phyloP scores from a whole-genome alignment of 176 grass and related monocot genomes.

The Pontederia crassipes region DNA sequence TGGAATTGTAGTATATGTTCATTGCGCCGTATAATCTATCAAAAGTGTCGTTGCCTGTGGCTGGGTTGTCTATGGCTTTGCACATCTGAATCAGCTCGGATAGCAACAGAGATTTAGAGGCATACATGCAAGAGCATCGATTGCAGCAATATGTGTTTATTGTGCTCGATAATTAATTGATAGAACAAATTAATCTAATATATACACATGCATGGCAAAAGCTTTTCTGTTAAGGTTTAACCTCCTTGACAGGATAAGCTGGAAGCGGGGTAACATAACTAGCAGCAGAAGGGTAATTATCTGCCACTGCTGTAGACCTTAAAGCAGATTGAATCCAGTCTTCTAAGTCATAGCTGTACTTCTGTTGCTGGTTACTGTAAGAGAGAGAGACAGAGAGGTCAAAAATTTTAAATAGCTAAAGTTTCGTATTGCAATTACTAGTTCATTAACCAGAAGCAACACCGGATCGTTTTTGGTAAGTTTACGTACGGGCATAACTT shows the following conservation, averaged over 20 bases:
- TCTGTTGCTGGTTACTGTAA: too few species aligned
- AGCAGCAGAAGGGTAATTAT: constrained; percentile 42
- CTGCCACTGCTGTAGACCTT: constrained; percentile 32
- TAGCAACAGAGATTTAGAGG: too few species aligned
- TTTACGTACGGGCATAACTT: constrained; percentile 26
- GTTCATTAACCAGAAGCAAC: not conserved
- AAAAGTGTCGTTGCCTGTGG: constrained; percentile 18
- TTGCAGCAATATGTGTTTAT: not conserved
- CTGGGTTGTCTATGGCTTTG: constrained; percentile 37
- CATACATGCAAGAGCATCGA: too few species aligned
- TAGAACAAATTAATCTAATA: too few species aligned
- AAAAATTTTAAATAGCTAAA: not conserved
- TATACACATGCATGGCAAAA: too few species aligned
- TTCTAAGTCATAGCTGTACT: not conserved
- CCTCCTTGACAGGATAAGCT: constrained; percentile 35
- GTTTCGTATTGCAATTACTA: not conserved
- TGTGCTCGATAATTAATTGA: not conserved
- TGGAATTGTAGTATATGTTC: constrained; percentile 42
- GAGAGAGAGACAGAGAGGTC: too few species aligned
- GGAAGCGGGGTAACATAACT: constrained; percentile 40
- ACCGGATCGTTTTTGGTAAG: too few species aligned
- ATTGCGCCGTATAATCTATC: constrained; percentile 24
- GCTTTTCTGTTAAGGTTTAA: not conserved
- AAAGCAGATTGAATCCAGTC: constrained; percentile 18
- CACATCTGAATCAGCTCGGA: constrained; percentile 25